Percentiles rank a stretch among this genome's conserved stretches.
These are phyloP conservation scores for Schizothecium vesticola DNA, from an alignment of 495 filamentous ascomycete genomes.

Conservation along the genomic window DNA sequence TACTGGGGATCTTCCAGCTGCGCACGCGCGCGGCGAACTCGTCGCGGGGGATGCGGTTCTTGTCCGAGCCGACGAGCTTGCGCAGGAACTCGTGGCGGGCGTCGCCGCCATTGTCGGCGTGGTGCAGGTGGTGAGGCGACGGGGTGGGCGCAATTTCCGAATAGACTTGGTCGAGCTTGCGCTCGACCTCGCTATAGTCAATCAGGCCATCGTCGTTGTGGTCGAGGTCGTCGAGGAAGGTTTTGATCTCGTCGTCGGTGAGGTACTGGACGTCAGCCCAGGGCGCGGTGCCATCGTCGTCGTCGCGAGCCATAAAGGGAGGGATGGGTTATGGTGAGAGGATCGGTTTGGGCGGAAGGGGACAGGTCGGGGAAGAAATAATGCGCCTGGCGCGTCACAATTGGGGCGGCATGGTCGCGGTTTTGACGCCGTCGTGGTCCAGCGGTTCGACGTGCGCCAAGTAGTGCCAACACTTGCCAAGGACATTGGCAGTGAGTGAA, in stretches of 20 bases:
- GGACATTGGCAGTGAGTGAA: background rate
- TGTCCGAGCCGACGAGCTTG: conserved; percentile 26
- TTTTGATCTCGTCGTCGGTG: conserved; percentile 10
- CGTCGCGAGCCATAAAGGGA: background rate
- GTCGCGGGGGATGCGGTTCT: conserved; percentile 21
- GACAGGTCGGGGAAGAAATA: background rate
- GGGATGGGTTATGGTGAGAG: background rate
- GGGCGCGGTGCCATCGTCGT: conserved; percentile 1
- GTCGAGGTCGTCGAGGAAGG: conserved; percentile 36
- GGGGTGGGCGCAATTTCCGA: conserved; percentile 31
- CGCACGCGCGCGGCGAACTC: conserved; percentile 30
- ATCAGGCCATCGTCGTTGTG: conserved; percentile 32
- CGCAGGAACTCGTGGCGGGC: conserved; percentile 36
- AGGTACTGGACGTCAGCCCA: conserved; percentile 18
- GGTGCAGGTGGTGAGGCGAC: conserved; percentile 24
- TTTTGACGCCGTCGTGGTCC: background rate
- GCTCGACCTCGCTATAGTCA: conserved; percentile 33
- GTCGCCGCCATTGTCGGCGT: background rate
- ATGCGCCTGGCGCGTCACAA: background rate
- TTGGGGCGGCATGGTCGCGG: background rate
- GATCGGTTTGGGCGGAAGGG: background rate
- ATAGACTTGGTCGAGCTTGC: conserved; percentile 33
- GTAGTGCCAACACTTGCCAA: background rate
- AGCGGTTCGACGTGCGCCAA: background rate
- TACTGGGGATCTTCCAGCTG: conserved; percentile 30